These are phyloP conservation scores for Cenchrus fungigraminus DNA, from an alignment of 176 grass and related monocot species.

Conservation along the genomic window DNA sequence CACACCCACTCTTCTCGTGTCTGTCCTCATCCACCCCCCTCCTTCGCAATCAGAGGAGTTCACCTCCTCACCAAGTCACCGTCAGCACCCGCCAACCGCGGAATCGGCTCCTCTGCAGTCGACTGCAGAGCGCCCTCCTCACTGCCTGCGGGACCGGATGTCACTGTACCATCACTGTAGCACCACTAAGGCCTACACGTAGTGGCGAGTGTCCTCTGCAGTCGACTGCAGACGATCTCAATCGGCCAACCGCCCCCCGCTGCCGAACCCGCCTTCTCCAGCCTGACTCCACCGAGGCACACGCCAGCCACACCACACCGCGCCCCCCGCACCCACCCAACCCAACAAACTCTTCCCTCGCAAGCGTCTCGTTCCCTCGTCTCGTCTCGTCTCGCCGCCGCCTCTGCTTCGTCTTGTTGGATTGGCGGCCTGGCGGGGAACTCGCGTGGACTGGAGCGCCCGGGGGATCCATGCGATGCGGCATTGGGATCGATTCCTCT, in stretches of 20 bases:
- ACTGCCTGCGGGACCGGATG: no score
- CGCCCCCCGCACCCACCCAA: neutral
- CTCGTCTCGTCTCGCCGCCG: neutral
- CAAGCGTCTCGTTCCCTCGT: neutral
- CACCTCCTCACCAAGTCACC: no score
- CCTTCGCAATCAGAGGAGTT: no score
- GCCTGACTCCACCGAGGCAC: constrained; percentile 4
- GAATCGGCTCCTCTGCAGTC: no score
- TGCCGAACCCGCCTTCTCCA: constrained; percentile 15
- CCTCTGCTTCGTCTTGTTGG: neutral
- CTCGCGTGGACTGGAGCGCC: neutral
- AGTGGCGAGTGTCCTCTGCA: no score
- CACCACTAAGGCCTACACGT: no score
- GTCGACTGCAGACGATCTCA: no score
- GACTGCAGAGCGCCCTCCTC: no score
- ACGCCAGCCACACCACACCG: neutral
- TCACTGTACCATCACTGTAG: no score
- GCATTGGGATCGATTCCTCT: neutral
- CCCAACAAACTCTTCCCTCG: constrained; percentile 27
- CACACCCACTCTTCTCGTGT: neutral
- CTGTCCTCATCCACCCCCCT: neutral
- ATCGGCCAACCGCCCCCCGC: neutral
- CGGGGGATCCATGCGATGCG: neutral
- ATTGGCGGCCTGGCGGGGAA: neutral
- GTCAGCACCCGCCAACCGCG: no score